Evolutionary conservation across 2,329 filamentous ascomycete species (phyloP), one percentile per base, ranked within the genome.

Genomic region (Claviceps fusiformis): DNA sequence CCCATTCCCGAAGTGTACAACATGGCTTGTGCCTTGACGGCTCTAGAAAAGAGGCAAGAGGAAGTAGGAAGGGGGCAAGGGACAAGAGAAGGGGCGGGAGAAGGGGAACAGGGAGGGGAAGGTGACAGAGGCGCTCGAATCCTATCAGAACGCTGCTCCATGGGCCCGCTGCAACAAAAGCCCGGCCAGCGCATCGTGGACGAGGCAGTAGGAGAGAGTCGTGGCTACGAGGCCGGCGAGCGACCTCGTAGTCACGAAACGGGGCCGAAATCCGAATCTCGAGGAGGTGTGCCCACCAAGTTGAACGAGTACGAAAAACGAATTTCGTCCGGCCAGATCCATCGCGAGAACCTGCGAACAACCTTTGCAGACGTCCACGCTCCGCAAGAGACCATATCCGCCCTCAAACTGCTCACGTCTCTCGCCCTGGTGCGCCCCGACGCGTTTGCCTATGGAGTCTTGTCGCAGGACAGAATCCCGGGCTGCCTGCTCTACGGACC

Each of bases 401-500:
- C 91, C 1, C 77, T 98, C 54, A 90, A 92, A 67, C 89, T 89
- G 5, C 78, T 97, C 52, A 98, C 93, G 0, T 89, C 88, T 0
- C 75, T 98, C 19, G 93, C 91, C 0, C 76, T 98, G 5, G 76
- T 89, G 52, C 83, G 92, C 0, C 93, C 93, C 0, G 91, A 97
- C 59, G 92, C 91, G n/a, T 98, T 97, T 70, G 85, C 84, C 11
- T 98, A 98, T 62, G 93, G 93, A 69, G 89, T 98, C 4, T 79
- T 98, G 13, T 87, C 90, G 2, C 89, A 84, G 0, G 91, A 97
- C 65, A 87, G 89, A 62, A 95, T 98, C 51, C 88, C 91, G 0
- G 93, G 93, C 15, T 83, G 93, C 50, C 79, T 95, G 0, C 75
- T 95, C 0, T 95, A 95, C 63, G 91, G 90, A 0, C 90, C 90